Base-by-base conservation (phyloP, 2,329 filamentous ascomycete genomes). In the Diaporthe vexans region DNA sequence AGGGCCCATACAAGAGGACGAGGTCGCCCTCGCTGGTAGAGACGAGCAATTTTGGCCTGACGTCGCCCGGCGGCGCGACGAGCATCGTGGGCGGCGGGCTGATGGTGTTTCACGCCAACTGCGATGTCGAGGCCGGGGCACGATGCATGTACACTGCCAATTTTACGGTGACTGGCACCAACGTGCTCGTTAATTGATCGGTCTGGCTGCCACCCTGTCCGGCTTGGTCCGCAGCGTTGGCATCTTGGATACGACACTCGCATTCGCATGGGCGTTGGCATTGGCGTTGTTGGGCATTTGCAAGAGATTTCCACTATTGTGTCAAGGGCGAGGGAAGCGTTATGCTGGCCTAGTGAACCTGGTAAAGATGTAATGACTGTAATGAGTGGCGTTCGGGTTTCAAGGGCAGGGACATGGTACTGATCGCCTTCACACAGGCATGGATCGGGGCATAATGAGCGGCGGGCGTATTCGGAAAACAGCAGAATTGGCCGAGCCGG, bases 101-200 rank as follows among this genome's bases (percentile, higher is more conserved):
- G 10, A 75, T 76, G 73, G 40, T 76, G 54, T 75, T 76, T 51
- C 75, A 76, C 33, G 75, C 65, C 21, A 75, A 76, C 71, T 76
- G 75, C 29, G 58, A 69, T 7, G 51, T 48, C 6, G 46, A 68
- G 21, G 52, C 67, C 46, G 72, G 68, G 35, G 75, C 73, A 10
- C 73, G 75, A 19, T 76, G 75, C 54, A 63, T 76, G 73, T 76
- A 69, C 46, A 72, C 59, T 37, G 68, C 71, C 35, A 71, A 63
- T 43, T 76, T 76, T 56, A 75, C 70, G n/a, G 73, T 75, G 37
- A 69, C 67, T 35, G 73, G 71, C 33, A 71, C 17, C 13, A 65
- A 48, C 29, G 71, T 75, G 29, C 48, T 76, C 17, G 71, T 63
- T 21, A 75, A 71, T 33, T 71, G 48, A 72, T 56, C 6, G 26